Evolutionary conservation across 495 filamentous ascomycete genomes (phyloP), one percentile per base, ranked within the genome.

Genomic region (Xylaria intraflava): DNA sequence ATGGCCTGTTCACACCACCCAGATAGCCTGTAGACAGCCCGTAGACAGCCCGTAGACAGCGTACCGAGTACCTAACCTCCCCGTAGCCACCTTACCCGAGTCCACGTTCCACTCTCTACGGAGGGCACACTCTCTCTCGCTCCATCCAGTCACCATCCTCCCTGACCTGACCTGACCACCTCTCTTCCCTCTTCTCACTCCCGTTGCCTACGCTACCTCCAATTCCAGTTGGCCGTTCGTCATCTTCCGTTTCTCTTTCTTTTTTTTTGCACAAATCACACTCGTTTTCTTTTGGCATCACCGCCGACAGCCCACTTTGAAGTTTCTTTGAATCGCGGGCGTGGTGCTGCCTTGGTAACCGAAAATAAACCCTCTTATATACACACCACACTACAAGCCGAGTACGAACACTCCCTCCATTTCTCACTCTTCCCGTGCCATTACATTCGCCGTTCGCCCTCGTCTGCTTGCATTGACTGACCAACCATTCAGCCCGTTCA

Each of bases 251-350:
- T 38, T 38, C n/a, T 38, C 35, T 19, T 44, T 45, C 50, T 19
- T 29, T 44, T 29, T 26, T 44, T 19, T 33, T 23, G n/a, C 20
- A 42, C 48, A 39, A 30, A 26, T 24, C 51, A 53, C 51, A 23
- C 51, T 53, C 51, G 42, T 35, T 53, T 46, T 35, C 5, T 7
- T 6, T 4, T 11, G 5, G 5, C 19, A 26, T 39, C 51, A 20
- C 41, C 41, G 19, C 35, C 2, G 4, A 16, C n/a, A 17, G 16
- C 35, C 31, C 27, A 29, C 24, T 39, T 26, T 14, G 39, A n/a
- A n/a, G n/a, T n/a, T n/a, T n/a, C 49, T 14, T 29, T 17, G 27
- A 35, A n/a, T 14, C 16, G 38, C 19, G 19, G 38, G 26, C 7
- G 19, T 46, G 41, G n/a, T 45, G 33, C 17, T 31, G 50, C 51